Evolutionary conservation across 2,329 filamentous ascomycete genomes (phyloP).

Genomic region (Monilinia aucupariae): DNA sequence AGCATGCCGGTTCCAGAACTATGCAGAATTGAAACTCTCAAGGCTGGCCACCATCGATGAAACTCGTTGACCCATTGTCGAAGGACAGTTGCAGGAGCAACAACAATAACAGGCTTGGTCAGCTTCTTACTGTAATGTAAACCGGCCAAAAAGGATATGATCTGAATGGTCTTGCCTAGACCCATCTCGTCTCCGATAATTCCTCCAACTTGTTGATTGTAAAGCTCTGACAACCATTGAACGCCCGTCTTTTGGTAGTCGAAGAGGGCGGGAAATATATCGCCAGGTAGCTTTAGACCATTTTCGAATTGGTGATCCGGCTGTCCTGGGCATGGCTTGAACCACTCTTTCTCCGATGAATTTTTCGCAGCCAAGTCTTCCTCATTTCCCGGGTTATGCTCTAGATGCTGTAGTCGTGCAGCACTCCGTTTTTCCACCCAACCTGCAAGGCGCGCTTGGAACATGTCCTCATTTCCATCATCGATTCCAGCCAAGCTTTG

Average conservation of each 20-base stretch:
- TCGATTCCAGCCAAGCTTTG: conserved; percentile 52
- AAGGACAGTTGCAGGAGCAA: conserved; percentile 90
- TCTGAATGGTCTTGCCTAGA: conserved; percentile 85
- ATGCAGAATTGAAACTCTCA: conserved; percentile 90
- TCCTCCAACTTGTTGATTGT: conserved; percentile 82
- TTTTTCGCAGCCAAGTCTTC: conserved; percentile 41
- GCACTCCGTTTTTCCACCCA: conserved; percentile 65
- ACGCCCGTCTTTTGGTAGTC: conserved; percentile 97
- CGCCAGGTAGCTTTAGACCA: conserved; percentile 73
- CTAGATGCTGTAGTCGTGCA: conserved; percentile 46
- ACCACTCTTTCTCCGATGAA: conserved; percentile 60
- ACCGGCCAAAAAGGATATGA: conserved; percentile 65
- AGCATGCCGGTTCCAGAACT: conserved; percentile 96
- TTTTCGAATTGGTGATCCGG: conserved; percentile 71
- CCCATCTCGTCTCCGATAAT: conserved; percentile 99
- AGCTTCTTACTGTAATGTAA: conserved; percentile 88
- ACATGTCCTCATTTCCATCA: conserved; percentile 81
- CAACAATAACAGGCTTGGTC: conserved; percentile 78
- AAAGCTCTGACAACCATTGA: conserved; percentile 91
- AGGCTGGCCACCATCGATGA: conserved; percentile 98
- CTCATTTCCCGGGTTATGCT: conserved; percentile 36
- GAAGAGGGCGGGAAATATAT: conserved; percentile 87
- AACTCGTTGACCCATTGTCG: conserved; percentile 99
- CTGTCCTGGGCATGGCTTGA: conserved; percentile 77
- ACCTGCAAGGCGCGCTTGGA: conserved; percentile 65